These are phyloP conservation scores for Apostasia shenzhenica DNA, from an alignment of 106 monocot species.

Conservation along the genomic window DNA sequence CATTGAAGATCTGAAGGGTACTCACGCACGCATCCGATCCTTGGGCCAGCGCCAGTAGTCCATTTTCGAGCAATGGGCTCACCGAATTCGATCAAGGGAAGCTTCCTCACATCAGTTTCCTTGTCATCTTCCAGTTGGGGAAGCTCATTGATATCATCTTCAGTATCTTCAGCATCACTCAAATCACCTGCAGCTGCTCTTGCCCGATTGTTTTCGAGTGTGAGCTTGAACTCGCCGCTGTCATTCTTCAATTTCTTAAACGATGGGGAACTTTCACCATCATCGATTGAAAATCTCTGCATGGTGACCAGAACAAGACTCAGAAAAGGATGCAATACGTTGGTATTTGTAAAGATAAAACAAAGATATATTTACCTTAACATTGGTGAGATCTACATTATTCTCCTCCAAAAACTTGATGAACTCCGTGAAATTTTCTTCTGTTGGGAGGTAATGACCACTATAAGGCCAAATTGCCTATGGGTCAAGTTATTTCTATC, in stretches of 20 bases:
- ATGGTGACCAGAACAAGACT: neutral
- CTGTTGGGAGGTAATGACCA: conserved; percentile 94
- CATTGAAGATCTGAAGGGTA: conserved; percentile 69
- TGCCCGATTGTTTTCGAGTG: neutral
- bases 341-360: neutral
- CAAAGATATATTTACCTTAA: conserved; percentile 49
- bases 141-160: conserved; percentile 10
- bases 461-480: conserved; percentile 85
- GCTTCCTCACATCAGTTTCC: neutral
- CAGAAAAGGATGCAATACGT: neutral
- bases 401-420: conserved; percentile 53
- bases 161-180: conserved; percentile 5
- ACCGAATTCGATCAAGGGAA: neutral
- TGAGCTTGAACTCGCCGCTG: neutral
- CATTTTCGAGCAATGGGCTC: conserved; percentile 44
- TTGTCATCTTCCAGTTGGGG: neutral
- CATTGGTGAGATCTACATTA: conserved; percentile 56
- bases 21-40: conserved; percentile 75
- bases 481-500: neutral
- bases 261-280: conserved; percentile 23
- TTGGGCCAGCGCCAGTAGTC: conserved; percentile 63
- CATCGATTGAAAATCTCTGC: conserved; percentile 40
- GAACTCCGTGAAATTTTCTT: conserved; percentile 92
- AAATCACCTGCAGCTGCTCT: neutral
- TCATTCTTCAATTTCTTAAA: conserved; percentile 11